These are phyloP conservation scores for Naegleria gruberi DNA, from an alignment of 208 protist species.

Conservation along the genomic window DNA sequence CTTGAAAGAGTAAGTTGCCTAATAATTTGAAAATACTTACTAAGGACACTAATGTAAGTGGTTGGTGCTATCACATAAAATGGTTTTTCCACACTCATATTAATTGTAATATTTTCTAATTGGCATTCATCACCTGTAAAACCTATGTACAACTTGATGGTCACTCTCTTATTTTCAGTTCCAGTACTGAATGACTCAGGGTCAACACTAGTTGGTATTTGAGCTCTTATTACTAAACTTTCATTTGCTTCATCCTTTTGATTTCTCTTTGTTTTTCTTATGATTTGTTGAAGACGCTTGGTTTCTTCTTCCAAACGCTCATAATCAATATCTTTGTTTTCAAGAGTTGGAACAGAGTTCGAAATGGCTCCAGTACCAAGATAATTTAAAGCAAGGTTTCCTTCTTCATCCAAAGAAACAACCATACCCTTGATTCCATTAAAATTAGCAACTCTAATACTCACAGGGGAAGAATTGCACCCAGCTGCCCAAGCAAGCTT, in stretches of 20 bases:
- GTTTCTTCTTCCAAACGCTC: constrained; percentile 68
- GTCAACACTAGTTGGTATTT: background rate
- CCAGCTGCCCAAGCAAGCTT: constrained; percentile 67
- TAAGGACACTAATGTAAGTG: background rate
- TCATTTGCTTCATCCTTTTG: background rate
- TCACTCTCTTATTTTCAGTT: background rate
- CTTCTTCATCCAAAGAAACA: constrained; percentile 54
- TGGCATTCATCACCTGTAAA: background rate
- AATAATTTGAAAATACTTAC: background rate
- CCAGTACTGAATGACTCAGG: background rate
- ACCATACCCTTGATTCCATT: constrained; percentile 65
- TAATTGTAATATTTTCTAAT: background rate
- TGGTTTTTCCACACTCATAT: background rate
- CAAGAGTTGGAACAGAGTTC: constrained; percentile 54
- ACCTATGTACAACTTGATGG: background rate
- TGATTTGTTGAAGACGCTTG: constrained; percentile 53
- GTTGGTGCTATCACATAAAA: background rate
- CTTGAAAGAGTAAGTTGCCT: background rate
- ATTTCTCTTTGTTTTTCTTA: constrained; percentile 41
- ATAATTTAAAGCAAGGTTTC: constrained; percentile 66
- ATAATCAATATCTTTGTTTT: constrained; percentile 65
- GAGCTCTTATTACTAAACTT: background rate
- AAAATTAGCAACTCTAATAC: constrained; percentile 52
- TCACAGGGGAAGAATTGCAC: constrained; percentile 43
- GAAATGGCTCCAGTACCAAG: constrained; percentile 79